Conservation (phyloP, 2,329 filamentous ascomycete genomes). For the Botryotinia narcissicola region DNA sequence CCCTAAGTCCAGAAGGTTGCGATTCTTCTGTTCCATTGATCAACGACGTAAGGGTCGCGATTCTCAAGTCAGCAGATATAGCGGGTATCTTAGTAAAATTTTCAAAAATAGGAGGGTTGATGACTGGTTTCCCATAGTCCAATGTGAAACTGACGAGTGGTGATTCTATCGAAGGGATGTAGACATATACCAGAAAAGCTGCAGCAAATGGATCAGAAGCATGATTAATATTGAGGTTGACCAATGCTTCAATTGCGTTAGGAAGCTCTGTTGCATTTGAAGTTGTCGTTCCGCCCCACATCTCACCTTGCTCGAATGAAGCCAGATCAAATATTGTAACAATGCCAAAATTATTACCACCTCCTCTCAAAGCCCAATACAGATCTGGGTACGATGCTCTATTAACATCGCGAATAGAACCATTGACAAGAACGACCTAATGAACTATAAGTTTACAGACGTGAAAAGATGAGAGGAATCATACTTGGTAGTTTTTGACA, state of each 20-base stretch:
- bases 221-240: constrained; percentile 7
- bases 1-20: neutral
- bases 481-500: constrained; percentile 25
- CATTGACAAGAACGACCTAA: constrained; percentile 45
- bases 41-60: constrained; percentile 23
- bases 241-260: neutral
- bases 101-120: constrained; percentile 23
- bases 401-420: constrained; percentile 46
- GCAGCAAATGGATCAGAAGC: constrained; percentile 14
- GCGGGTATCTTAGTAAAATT: constrained; percentile 24
- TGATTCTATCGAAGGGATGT: neutral
- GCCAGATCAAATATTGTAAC: constrained; percentile 49
- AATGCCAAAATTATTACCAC: constrained; percentile 40
- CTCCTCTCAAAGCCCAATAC: constrained; percentile 53
- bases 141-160: neutral
- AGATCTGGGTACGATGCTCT: constrained; percentile 45
- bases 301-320: constrained; percentile 33
- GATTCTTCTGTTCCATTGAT: constrained; percentile 21
- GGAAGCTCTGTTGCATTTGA: neutral
- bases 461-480: neutral
- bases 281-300: constrained; percentile 25
- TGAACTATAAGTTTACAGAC: constrained; percentile 25
- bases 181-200: constrained; percentile 5
- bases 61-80: constrained; percentile 14
- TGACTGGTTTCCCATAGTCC: constrained; percentile 15